Percentiles rank a stretch among this genome's conserved stretches.
These are phyloP conservation scores for Thalassiosira mediterranea DNA, from an alignment of 352 stramenopile genomes.

Conservation along the genomic window DNA sequence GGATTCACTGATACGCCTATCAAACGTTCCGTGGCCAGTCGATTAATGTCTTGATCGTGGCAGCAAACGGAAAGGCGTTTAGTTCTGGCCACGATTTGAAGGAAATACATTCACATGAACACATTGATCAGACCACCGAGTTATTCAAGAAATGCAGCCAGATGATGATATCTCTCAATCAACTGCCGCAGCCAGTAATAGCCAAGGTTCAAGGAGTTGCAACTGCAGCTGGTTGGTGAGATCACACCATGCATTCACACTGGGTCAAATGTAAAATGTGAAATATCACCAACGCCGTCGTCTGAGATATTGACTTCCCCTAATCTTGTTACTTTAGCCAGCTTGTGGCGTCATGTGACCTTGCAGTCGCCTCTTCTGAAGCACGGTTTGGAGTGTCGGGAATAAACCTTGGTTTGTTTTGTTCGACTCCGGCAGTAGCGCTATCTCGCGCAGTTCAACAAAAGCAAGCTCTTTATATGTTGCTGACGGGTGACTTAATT, in stretches of 20 bases:
- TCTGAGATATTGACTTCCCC: too few relatives aligned
- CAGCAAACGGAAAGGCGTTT: slow-evolving; percentile 66
- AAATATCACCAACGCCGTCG: too few relatives aligned
- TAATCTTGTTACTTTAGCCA: too few relatives aligned
- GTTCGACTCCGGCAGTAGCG: slow-evolving; percentile 77
- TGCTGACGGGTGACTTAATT: slow-evolving; percentile 78
- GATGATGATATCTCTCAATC: slow-evolving; percentile 68
- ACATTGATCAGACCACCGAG: slow-evolving; percentile 23
- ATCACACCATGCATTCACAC: not conserved
- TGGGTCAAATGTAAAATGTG: too few relatives aligned
- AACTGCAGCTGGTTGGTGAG: slow-evolving; percentile 71
- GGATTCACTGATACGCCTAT: not conserved
- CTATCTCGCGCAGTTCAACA: slow-evolving; percentile 57
- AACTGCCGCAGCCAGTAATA: slow-evolving; percentile 69
- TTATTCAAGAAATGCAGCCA: slow-evolving; percentile 70
- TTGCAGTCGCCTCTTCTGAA: slow-evolving; percentile 61
- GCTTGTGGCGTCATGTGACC: slow-evolving; percentile 78
- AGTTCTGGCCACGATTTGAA: slow-evolving; percentile 82
- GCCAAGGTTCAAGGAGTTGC: slow-evolving; percentile 74
- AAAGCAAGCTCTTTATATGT: slow-evolving; percentile 82
- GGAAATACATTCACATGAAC: slow-evolving; percentile 53
- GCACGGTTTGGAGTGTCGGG: slow-evolving; percentile 77
- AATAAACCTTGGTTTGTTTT: slow-evolving; percentile 82
- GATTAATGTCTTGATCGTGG: slow-evolving; percentile 65
- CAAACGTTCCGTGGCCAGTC: slow-evolving; percentile 8